Evolutionary conservation across 225 moss, liverwort and hornwort species (phyloP).

Genomic region (Physcomitrium patens): DNA sequence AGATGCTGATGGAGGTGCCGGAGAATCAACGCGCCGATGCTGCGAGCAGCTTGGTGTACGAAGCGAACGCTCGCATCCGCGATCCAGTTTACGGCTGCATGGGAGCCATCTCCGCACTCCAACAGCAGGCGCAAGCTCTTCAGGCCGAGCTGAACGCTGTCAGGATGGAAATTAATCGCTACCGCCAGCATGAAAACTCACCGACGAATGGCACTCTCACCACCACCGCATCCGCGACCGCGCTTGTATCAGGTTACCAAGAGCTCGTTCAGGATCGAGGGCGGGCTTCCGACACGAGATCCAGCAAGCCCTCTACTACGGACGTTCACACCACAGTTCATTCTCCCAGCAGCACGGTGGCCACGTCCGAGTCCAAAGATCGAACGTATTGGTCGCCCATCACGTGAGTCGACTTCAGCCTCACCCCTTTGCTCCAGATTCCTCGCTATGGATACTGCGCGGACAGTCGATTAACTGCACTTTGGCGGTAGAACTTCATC

Average conservation of each 20-base stretch:
- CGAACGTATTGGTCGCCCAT: slow-evolving; percentile 54
- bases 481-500: too few species aligned
- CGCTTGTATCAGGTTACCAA: slow-evolving; percentile 5
- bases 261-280: not conserved
- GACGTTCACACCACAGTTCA: slow-evolving; percentile 38
- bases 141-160: slow-evolving; percentile 56
- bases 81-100: slow-evolving; percentile 72
- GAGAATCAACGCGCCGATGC: slow-evolving; percentile 68
- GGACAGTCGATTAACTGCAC: too few species aligned
- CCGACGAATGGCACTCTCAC: not conserved
- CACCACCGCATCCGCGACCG: not conserved
- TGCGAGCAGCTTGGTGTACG: slow-evolving; percentile 64
- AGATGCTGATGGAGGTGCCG: slow-evolving; percentile 69
- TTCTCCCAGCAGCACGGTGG: slow-evolving; percentile 40
- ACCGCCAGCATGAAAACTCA: slow-evolving; percentile 49
- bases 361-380: slow-evolving; percentile 52
- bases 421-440: too few species aligned
- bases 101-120: slow-evolving; percentile 67
- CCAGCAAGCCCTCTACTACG: slow-evolving; percentile 30
- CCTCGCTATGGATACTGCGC: too few species aligned
- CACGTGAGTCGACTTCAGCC: slow-evolving; percentile 25
- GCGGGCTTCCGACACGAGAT: slow-evolving; percentile 1
- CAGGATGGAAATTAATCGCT: slow-evolving; percentile 53
- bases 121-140: slow-evolving; percentile 60
- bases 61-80: slow-evolving; percentile 64